Conservation (phyloP, 2,329 filamentous ascomycete species). For the Exophiala sp. region DNA sequence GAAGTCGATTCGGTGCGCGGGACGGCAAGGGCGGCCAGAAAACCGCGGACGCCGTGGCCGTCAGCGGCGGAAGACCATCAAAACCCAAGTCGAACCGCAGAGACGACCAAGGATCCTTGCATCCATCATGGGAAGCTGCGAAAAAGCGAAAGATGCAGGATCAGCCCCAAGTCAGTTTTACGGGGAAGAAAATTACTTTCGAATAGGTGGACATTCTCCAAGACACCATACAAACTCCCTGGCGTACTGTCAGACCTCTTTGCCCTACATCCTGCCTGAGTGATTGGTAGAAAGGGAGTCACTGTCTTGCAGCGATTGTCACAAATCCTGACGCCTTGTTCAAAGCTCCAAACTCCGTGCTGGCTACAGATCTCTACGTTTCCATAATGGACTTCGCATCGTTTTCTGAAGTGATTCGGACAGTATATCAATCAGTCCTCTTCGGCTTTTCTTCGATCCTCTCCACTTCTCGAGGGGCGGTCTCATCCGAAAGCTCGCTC, state of each 20-base stretch:
- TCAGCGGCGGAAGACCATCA: neutral
- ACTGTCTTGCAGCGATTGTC: no score
- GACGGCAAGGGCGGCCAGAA: constrained; percentile 21
- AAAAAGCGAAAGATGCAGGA: constrained; percentile 56
- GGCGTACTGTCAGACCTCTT: no score
- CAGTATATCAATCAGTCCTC: neutral
- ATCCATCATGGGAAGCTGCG: constrained; percentile 64
- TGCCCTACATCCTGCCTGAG: no score
- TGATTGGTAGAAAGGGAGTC: no score
- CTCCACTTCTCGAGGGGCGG: neutral
- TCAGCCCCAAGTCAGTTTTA: constrained; percentile 47
- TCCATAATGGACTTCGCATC: neutral
- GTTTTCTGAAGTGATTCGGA: neutral
- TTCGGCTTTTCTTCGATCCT: neutral
- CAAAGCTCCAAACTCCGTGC: no score
- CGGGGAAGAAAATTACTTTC: constrained; percentile 62
- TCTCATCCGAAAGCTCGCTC: constrained; percentile 2
- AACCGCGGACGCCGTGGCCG: constrained; percentile 18
- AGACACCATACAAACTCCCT: no score
- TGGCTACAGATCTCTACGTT: no score
- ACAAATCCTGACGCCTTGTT: no score
- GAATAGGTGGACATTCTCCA: constrained; percentile 14
- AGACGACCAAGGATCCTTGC: constrained; percentile 52
- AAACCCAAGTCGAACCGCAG: constrained; percentile 12
- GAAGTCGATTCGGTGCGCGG: neutral